Conservation (phyloP, 345 rosid species). For the Rhodamnia rubescens region DNA sequence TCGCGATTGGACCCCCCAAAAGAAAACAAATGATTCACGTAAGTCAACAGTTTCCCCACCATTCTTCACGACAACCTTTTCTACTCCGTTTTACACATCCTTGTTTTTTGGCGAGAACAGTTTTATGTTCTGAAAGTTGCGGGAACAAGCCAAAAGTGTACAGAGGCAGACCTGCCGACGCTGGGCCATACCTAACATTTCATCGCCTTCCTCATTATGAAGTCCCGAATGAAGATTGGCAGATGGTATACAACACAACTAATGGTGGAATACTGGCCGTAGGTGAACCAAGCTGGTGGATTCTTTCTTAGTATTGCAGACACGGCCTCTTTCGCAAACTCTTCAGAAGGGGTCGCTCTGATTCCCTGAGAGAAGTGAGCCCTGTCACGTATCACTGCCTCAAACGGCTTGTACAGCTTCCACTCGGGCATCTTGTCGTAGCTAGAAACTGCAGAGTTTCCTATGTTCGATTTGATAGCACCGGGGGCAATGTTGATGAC, state of each 20-base stretch:
- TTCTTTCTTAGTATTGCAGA: slow-evolving; percentile 41
- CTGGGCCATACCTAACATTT: slow-evolving; percentile 15
- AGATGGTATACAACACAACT: slow-evolving; percentile 47
- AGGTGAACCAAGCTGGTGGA: slow-evolving; percentile 76
- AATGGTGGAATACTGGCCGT: slow-evolving; percentile 48
- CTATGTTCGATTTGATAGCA: slow-evolving; percentile 74
- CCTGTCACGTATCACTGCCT: slow-evolving; percentile 41
- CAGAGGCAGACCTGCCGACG: neutral
- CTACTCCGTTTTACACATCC: neutral
- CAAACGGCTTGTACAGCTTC: slow-evolving; percentile 67
- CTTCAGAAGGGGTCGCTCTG: slow-evolving; percentile 54
- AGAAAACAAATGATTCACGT: neutral
- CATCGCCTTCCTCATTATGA: slow-evolving; percentile 29
- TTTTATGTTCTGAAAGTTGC: neutral
- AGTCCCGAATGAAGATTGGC: slow-evolving; percentile 56
- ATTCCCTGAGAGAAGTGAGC: slow-evolving; percentile 42
- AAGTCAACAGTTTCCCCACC: neutral
- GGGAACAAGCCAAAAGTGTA: neutral
- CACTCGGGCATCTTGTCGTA: slow-evolving; percentile 65
- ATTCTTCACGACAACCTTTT: neutral
- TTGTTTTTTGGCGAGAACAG: neutral
- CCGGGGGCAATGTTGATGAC: slow-evolving; percentile 74
- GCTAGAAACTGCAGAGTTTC: slow-evolving; percentile 40
- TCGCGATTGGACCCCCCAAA: neutral
- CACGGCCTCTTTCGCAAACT: slow-evolving; percentile 61